Conservation (phyloP, 257 asterid species). For the Solanum boliviense region DNA sequence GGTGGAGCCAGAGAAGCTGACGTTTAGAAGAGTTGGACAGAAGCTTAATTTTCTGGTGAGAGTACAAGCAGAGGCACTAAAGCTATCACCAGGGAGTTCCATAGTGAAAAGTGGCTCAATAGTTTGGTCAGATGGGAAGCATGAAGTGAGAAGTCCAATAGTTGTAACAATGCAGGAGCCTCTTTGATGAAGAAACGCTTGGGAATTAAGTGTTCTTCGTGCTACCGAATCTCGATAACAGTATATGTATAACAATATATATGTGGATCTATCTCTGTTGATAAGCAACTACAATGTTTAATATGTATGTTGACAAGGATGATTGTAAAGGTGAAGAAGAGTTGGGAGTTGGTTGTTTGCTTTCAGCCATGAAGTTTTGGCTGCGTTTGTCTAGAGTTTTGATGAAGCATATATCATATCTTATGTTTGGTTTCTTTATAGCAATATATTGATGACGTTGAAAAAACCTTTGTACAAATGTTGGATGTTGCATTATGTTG, state of each 20-base stretch:
- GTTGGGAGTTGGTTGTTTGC: not conserved
- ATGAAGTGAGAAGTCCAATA: constrained; percentile 47
- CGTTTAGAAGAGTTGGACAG: constrained; percentile 72
- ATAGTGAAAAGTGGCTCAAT: constrained; percentile 60
- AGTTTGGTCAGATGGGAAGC: constrained; percentile 82
- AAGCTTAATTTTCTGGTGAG: constrained; percentile 66
- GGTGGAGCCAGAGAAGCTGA: constrained; percentile 59
- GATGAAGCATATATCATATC: not conserved
- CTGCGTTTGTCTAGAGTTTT: not conserved
- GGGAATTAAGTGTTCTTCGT: not conserved
- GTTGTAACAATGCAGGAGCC: constrained; percentile 84
- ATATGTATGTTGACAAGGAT: not conserved
- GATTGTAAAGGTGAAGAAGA: not conserved
- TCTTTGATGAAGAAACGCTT: constrained; percentile 13
- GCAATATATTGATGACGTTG: not conserved
- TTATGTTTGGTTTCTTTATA: not conserved
- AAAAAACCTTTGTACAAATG: not conserved
- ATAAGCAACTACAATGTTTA: not conserved
- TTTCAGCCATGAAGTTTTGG: not conserved
- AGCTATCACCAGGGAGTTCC: constrained; percentile 58
- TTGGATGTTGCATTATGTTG: not conserved
- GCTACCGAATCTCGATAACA: not conserved
- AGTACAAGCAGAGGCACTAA: constrained; percentile 41
- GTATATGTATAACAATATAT: not conserved
- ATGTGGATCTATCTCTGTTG: not conserved